phyloP scores from a whole-genome alignment of 2,329 filamentous ascomycete genomes.

The Cladosporium sp. region DNA sequence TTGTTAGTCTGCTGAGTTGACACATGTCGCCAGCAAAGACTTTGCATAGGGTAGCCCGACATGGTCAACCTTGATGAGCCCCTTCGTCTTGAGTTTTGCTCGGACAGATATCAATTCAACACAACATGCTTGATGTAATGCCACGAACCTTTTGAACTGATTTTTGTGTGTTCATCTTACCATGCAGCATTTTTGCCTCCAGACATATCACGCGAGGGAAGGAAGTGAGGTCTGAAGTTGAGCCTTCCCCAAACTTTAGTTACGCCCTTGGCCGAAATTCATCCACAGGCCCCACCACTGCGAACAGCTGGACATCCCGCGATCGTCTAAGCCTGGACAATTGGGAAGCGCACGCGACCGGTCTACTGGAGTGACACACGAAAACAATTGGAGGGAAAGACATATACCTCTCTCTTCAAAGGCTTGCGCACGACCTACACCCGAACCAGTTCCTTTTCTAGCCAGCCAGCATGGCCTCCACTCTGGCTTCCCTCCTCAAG shows the following conservation, averaged over 20 bases:
- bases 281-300: conserved; percentile 11
- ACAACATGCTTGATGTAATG: not conserved
- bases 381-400: not conserved
- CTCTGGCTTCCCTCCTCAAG: conserved; percentile 58
- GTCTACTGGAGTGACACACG: not conserved
- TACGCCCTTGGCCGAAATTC: conserved; percentile 16
- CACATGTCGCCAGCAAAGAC: not conserved
- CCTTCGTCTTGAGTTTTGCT: not conserved
- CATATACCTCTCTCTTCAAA: not conserved
- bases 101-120: not conserved
- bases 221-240: conserved; percentile 10
- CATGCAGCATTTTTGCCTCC: not conserved
- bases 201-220: not conserved
- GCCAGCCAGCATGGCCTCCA: conserved; percentile 39
- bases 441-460: not conserved
- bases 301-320: conserved; percentile 16
- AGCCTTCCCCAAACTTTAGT: conserved; percentile 1
- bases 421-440: not conserved
- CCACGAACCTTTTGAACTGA: not conserved
- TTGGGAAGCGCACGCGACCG: conserved; percentile 6
- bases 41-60: not conserved
- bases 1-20: not conserved
- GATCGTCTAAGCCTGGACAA: conserved; percentile 2
- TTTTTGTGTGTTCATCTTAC: not conserved
- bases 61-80: not conserved